A percentile compares a stretch with the other conserved stretches of the same genome.
Conservation (phyloP, 805 yeast genomes). For the Pichia heedii region DNA sequence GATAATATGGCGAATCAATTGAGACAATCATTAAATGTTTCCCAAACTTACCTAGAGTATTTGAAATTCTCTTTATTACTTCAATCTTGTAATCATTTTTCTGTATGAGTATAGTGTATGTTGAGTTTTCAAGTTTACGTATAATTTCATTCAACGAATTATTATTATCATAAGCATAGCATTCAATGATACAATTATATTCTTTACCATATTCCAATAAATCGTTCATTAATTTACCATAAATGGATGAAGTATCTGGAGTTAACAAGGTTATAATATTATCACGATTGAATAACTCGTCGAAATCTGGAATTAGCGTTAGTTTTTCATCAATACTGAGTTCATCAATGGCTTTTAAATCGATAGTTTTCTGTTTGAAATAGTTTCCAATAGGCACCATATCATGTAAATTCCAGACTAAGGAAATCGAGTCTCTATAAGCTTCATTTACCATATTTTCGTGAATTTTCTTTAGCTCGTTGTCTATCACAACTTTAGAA, state of each 20-base stretch:
- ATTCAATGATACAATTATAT: neutral
- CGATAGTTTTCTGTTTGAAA: slow-evolving; percentile 15
- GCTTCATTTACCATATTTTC: slow-evolving; percentile 34
- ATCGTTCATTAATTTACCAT: neutral
- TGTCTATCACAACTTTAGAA: slow-evolving; percentile 25
- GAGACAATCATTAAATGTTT: slow-evolving; percentile 50
- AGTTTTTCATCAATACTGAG: neutral
- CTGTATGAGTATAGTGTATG: slow-evolving; percentile 16
- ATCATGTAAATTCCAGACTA: slow-evolving; percentile 45
- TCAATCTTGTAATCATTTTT: slow-evolving; percentile 53
- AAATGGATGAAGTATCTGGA: neutral
- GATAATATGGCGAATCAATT: slow-evolving; percentile 53
- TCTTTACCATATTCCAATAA: neutral
- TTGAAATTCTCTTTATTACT: slow-evolving; percentile 33
- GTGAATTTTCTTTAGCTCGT: slow-evolving; percentile 33
- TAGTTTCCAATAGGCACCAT: slow-evolving; percentile 38
- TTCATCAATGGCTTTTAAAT: neutral
- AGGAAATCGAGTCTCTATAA: slow-evolving; percentile 43
- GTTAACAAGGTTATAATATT: neutral
- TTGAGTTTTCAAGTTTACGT: neutral
- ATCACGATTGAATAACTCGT: neutral
- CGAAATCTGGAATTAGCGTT: neutral
- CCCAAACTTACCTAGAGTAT: slow-evolving; percentile 25
- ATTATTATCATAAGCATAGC: neutral
- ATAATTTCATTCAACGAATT: neutral